A percentile compares a stretch with the other conserved stretches of the same genome.
Evolutionary conservation across 202 grass and related monocot genomes (phyloP).

Genomic region (Panicum hallii): DNA sequence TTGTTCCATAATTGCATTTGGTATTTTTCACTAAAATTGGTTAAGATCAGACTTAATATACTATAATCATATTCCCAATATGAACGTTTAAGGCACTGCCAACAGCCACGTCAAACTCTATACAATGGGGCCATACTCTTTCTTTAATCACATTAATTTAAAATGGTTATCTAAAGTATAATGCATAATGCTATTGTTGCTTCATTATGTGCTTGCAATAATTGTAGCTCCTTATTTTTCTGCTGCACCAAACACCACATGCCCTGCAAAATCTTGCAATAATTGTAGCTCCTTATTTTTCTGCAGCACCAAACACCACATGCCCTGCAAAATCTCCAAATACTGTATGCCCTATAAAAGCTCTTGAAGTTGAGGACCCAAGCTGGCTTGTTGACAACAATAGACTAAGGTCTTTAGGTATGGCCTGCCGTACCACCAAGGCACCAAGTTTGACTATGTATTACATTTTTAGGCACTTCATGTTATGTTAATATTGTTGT

Average conservation of each 20-base stretch:
- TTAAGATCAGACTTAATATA: background rate
- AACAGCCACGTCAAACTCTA: background rate
- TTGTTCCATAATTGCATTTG: constrained; percentile 16
- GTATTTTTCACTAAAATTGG: constrained; percentile 32
- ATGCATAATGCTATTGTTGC: constrained; percentile 1
- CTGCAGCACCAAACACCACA: constrained; percentile 25
- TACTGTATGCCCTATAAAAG: constrained; percentile 33
- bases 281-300: constrained; percentile 30
- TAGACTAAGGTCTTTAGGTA: constrained; percentile 77
- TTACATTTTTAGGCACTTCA: constrained; percentile 27
- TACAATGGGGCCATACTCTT: background rate
- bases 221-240: constrained; percentile 19
- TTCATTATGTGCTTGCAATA: constrained; percentile 36
- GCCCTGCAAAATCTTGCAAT: constrained; percentile 47
- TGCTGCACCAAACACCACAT: constrained; percentile 27
- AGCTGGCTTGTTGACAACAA: constrained; percentile 80
- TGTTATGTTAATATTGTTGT: constrained; percentile 20
- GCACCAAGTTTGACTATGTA: constrained; percentile 10
- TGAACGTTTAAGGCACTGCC: background rate
- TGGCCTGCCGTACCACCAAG: constrained; percentile 2
- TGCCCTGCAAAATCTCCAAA: constrained; percentile 45
- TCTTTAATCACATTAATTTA: constrained; percentile 20
- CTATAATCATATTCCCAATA: background rate
- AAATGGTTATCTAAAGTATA: constrained; percentile 29
- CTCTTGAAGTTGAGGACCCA: constrained; percentile 67